Evolutionary conservation across 73 alveolate genomes (phyloP).

Genomic region (Paramecium octaurelia): DNA sequence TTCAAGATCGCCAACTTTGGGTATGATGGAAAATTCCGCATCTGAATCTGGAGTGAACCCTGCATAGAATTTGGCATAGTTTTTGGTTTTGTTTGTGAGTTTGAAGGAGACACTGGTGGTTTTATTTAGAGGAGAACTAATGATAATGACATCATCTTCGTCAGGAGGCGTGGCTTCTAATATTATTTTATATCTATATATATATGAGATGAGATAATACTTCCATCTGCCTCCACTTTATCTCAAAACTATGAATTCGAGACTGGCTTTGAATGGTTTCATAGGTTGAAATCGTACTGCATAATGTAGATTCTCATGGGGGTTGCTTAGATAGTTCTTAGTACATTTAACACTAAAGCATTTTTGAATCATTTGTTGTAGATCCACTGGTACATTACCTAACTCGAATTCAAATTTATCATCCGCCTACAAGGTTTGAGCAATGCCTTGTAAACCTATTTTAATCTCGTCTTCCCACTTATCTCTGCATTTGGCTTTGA

Average conservation of each 20-base stretch:
- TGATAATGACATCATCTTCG: conserved; percentile 93
- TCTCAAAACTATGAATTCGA: conserved; percentile 91
- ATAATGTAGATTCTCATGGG: conserved; percentile 83
- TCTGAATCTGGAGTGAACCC: conserved; percentile 95
- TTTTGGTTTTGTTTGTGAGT: conserved; percentile 88
- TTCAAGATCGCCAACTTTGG: conserved; percentile 91
- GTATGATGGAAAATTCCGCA: conserved; percentile 91
- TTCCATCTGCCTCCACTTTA: conserved; percentile 98
- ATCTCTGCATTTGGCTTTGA: conserved; percentile 58
- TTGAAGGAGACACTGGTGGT: conserved; percentile 91
- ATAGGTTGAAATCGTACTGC: conserved; percentile 92
- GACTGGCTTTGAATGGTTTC: conserved; percentile 91
- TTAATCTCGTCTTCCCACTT: conserved; percentile 30
- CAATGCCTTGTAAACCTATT: conserved; percentile 41
- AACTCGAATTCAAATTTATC: conserved; percentile 85
- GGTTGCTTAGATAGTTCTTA: conserved; percentile 69
- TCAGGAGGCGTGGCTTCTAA: conserved; percentile 97
- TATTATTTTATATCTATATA: conserved; percentile 71
- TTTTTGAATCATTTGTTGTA: conserved; percentile 82
- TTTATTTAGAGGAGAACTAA: conserved; percentile 89
- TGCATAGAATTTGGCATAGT: conserved; percentile 94
- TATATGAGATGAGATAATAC: conserved; percentile 37
- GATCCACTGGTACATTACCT: conserved; percentile 76
- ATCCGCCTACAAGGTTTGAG: conserved; percentile 55
- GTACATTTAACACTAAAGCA: conserved; percentile 87